These are phyloP conservation scores for Wickerhamiella vanderwaltii DNA, from an alignment of 805 yeast species.

Conservation along the genomic window DNA sequence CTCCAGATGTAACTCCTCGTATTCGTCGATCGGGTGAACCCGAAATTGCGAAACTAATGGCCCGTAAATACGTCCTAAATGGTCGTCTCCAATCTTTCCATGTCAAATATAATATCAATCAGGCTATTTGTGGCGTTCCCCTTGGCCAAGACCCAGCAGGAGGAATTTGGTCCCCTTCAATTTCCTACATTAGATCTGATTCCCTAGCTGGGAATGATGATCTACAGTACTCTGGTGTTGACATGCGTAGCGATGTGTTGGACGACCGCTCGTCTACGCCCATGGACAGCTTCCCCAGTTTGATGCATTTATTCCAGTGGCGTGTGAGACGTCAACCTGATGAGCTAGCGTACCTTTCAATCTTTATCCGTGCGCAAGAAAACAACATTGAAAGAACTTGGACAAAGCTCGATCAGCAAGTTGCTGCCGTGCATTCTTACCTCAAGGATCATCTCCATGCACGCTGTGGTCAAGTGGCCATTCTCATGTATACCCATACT, in stretches of 20 bases:
- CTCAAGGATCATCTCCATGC: conserved; percentile 54
- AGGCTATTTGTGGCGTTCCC: conserved; percentile 52
- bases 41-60: conserved; percentile 84
- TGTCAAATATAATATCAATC: conserved; percentile 63
- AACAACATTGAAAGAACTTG: conserved; percentile 46
- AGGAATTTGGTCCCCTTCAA: conserved; percentile 73
- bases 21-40: conserved; percentile 73
- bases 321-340: conserved; percentile 66
- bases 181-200: conserved; percentile 51
- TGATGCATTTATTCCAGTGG: conserved; percentile 66
- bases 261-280: conserved; percentile 72
- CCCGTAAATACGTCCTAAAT: conserved; percentile 60
- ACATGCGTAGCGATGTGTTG: conserved; percentile 56
- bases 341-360: conserved; percentile 52
- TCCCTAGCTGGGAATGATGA: conserved; percentile 48
- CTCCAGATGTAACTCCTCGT: conserved; percentile 72
- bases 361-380: conserved; percentile 34
- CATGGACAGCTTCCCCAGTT: conserved; percentile 55
- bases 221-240: conserved; percentile 71
- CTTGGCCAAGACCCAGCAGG: conserved; percentile 66
- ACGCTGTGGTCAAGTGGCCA: conserved; percentile 57
- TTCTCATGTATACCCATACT: conserved; percentile 72
- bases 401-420: conserved; percentile 67
- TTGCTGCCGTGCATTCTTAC: conserved; percentile 63
- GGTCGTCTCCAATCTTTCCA: conserved; percentile 72